A percentile compares a stretch with the other conserved stretches of the same genome.
phyloP scores from a whole-genome alignment of 225 moss, liverwort and hornwort genomes.

The Bryoerythrophyllum caledonicum region DNA sequence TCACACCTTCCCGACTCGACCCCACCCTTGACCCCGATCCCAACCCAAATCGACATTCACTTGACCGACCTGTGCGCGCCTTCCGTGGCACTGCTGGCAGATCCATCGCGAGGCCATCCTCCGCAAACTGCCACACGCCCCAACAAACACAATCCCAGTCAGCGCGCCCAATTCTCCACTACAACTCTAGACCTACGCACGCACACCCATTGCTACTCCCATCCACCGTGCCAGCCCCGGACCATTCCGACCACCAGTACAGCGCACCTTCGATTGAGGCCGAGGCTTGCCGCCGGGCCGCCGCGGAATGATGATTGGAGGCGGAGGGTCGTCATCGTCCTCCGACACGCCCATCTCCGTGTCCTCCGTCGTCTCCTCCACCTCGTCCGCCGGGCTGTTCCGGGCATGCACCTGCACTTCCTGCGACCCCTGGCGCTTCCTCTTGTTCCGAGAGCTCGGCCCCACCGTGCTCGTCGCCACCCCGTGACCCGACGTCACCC shows the following conservation, averaged over 20 bases:
- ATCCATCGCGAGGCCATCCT: constrained; percentile 73
- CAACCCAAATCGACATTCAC: not conserved
- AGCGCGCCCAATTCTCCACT: not conserved
- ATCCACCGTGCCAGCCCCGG: not conserved
- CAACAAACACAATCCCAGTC: not conserved
- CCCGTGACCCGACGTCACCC: constrained; percentile 35
- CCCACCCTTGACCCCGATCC: not conserved
- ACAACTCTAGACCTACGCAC: not conserved
- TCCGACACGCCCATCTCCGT: constrained; percentile 22
- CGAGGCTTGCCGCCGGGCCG: constrained; percentile 66
- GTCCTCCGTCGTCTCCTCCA: constrained; percentile 89
- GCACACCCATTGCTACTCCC: not conserved
- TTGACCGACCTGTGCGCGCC: constrained; percentile 68
- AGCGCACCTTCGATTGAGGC: constrained; percentile 73
- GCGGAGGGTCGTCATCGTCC: constrained; percentile 47
- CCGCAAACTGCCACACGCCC: constrained; percentile 64
- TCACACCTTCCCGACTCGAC: not conserved
- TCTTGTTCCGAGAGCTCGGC: constrained; percentile 69
- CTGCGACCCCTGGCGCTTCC: constrained; percentile 85
- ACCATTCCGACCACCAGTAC: not conserved
- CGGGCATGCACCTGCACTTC: constrained; percentile 69
- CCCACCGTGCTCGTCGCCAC: constrained; percentile 44
- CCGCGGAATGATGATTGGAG: constrained; percentile 79
- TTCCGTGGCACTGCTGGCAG: constrained; percentile 85
- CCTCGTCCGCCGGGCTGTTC: constrained; percentile 64